Conservation (phyloP, 495 filamentous ascomycete genomes). For the Trichoderma reesei region DNA sequence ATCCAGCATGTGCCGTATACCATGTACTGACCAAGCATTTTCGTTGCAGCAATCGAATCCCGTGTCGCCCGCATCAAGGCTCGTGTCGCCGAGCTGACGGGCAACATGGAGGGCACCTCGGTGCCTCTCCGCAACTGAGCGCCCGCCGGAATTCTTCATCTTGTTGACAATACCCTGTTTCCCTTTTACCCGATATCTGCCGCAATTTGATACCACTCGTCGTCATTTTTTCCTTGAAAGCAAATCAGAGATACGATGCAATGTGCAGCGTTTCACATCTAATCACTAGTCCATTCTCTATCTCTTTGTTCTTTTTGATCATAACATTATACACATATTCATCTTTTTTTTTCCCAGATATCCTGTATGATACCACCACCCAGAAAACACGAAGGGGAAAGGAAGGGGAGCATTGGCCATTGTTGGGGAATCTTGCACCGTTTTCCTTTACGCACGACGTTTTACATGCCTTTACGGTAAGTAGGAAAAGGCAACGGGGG, state of each 20-base stretch:
- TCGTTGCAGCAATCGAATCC: conserved; percentile 72
- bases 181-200: not conserved
- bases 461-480: too few relatives aligned
- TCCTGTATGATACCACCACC: not conserved
- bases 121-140: conserved; percentile 3
- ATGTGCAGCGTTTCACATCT: conserved; percentile 3
- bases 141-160: not conserved
- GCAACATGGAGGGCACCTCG: conserved; percentile 52
- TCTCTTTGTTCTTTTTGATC: not conserved
- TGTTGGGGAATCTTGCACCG: too few relatives aligned
- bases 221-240: not conserved
- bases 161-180: not conserved
- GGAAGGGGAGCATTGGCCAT: not conserved
- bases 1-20: not conserved
- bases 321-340: too few relatives aligned
- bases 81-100: conserved; percentile 86
- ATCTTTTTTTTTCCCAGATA: not conserved
- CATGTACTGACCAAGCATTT: conserved; percentile 20
- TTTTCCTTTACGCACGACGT: too few relatives aligned
- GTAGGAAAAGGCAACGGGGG: too few relatives aligned
- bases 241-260: conserved; percentile 1
- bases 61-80: conserved; percentile 97
- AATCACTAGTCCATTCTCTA: not conserved
- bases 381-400: not conserved
- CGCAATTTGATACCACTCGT: conserved; percentile 5